Percentiles rank a stretch among this genome's conserved stretches.
These are phyloP conservation scores for Solanum hybrid DNA, from an alignment of 305 asterid species.

Conservation along the genomic window DNA sequence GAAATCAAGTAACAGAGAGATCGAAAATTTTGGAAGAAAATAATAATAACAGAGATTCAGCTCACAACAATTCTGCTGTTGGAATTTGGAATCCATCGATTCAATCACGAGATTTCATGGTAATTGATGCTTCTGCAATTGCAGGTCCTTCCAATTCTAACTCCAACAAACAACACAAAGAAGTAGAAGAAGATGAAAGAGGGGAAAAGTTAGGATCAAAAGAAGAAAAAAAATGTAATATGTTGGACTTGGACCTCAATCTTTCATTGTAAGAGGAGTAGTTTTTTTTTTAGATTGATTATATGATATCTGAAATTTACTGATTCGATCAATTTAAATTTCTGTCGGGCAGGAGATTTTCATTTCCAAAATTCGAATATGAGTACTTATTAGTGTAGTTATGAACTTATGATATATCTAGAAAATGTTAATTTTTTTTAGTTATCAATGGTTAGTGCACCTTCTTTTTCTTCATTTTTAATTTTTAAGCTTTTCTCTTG, in stretches of 20 bases:
- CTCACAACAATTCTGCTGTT: background rate
- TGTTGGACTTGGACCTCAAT: constrained; percentile 26
- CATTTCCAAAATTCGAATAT: background rate
- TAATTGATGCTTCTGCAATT: background rate
- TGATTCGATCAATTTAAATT: too few species aligned
- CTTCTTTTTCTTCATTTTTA: background rate
- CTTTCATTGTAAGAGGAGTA: constrained; percentile 19
- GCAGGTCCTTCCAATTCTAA: constrained; percentile 4
- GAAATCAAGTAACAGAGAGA: background rate
- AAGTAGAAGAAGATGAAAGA: background rate
- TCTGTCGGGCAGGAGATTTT: too few species aligned
- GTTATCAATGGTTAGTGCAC: background rate
- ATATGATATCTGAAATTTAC: background rate
- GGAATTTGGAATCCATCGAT: constrained; percentile 5
- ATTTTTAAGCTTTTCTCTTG: background rate
- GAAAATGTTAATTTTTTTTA: background rate
- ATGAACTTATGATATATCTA: background rate
- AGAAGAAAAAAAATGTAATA: background rate
- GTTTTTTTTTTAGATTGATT: background rate
- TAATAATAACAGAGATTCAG: background rate
- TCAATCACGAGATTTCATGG: constrained; percentile 22
- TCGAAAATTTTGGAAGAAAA: background rate
- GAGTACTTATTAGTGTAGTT: background rate
- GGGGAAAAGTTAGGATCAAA: background rate
- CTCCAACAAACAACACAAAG: background rate